Percentiles rank a stretch among this genome's conserved stretches.
phyloP scores from a whole-genome alignment of 2,329 filamentous ascomycete species.

The Ceratocystis harringtonii region DNA sequence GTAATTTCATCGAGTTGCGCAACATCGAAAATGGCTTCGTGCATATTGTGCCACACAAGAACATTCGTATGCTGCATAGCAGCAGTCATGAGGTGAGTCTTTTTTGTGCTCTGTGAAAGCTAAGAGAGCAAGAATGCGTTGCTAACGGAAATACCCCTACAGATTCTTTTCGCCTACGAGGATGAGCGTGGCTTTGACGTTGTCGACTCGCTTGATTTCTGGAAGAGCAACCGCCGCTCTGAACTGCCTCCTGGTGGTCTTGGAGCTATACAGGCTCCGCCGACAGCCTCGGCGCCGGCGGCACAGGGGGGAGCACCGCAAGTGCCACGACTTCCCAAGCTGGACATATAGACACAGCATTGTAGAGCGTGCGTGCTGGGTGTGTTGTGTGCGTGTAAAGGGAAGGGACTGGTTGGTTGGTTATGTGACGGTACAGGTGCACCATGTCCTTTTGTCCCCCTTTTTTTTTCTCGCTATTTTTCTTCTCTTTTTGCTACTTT shows the following conservation, averaged over 20 bases:
- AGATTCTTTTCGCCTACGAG: constrained; percentile 98
- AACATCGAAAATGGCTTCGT: constrained; percentile 91
- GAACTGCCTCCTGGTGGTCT: constrained; percentile 22
- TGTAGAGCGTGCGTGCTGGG: not conserved
- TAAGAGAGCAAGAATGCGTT: not conserved
- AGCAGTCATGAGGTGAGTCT: constrained; percentile 74
- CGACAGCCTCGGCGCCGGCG: not conserved
- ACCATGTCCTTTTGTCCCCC: not conserved
- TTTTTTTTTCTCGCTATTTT: constrained; percentile 7
- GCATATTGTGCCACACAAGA: constrained; percentile 91
- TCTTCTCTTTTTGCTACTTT: constrained; percentile 7
- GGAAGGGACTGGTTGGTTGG: constrained; percentile 4
- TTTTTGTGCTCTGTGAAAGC: not conserved
- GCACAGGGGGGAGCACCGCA: constrained; percentile 4
- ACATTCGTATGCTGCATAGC: constrained; percentile 93
- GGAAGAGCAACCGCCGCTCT: constrained; percentile 51
- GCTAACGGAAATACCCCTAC: not conserved
- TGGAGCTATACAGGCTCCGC: not conserved
- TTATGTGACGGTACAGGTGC: not conserved
- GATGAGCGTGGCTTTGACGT: constrained; percentile 88
- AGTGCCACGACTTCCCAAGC: constrained; percentile 11
- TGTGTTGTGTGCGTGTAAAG: constrained; percentile 1
- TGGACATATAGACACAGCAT: constrained; percentile 10
- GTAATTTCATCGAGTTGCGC: constrained; percentile 91
- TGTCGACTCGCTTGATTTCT: constrained; percentile 92